Evolutionary conservation across 441 rosid species (phyloP).

Genomic region (Metrosideros polymorpha): DNA sequence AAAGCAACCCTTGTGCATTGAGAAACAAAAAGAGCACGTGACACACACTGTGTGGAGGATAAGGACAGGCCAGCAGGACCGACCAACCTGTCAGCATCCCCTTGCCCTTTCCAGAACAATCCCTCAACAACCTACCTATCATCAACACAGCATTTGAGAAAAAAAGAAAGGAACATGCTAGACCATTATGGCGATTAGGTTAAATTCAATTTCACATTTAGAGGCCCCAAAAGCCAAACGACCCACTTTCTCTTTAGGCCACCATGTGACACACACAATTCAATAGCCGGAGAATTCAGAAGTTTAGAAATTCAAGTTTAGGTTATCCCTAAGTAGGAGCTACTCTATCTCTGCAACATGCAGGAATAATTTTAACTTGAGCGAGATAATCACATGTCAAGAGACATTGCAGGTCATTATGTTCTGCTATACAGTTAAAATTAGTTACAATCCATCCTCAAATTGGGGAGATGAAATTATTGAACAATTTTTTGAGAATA

Average conservation of each 20-base stretch:
- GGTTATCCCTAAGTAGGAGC: not conserved
- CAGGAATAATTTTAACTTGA: not conserved
- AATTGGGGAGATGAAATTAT: not conserved
- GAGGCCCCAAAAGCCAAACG: not conserved
- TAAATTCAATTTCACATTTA: not conserved
- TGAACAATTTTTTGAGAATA: not conserved
- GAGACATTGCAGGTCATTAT: not conserved
- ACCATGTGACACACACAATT: not conserved
- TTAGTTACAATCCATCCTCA: not conserved
- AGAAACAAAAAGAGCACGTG: not conserved
- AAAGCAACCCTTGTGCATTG: not conserved
- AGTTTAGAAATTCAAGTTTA: not conserved
- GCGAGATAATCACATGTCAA: not conserved
- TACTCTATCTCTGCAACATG: not conserved
- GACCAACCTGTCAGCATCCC: conserved; percentile 25
- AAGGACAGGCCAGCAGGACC: conserved; percentile 14
- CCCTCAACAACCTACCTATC: not conserved
- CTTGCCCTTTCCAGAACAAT: conserved; percentile 23
- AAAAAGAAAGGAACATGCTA: not conserved
- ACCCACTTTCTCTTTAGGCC: not conserved
- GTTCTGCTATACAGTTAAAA: accelerated
- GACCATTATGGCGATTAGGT: not conserved
- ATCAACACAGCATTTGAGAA: not conserved
- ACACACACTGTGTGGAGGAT: conserved; percentile 5
- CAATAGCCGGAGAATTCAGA: not conserved